These are phyloP conservation scores for Aspergillus tanneri DNA, from an alignment of 2,329 filamentous ascomycete genomes.

Conservation along the genomic window DNA sequence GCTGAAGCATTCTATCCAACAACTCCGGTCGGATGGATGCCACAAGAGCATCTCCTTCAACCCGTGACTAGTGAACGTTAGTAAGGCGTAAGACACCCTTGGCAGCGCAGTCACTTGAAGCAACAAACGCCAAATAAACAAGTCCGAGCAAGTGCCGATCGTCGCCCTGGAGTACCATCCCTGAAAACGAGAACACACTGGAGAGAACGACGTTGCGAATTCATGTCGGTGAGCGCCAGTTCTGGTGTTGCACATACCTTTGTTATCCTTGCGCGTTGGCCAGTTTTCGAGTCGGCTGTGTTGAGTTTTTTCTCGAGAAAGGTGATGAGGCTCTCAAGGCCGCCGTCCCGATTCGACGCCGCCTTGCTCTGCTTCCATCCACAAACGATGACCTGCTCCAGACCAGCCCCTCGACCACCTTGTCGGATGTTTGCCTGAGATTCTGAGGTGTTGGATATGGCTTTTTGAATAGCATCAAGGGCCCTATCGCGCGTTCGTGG, in stretches of 20 bases:
- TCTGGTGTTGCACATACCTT: constrained; percentile 67
- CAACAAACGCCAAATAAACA: constrained; percentile 30
- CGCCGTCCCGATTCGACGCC: constrained; percentile 64
- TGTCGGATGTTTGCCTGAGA: constrained; percentile 44
- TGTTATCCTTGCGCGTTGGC: constrained; percentile 63
- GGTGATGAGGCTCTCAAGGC: constrained; percentile 61
- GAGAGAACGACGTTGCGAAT: constrained; percentile 36
- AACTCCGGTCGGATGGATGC: constrained; percentile 66
- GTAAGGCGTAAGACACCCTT: constrained; percentile 56
- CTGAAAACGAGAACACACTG: constrained; percentile 43
- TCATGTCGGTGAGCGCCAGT: constrained; percentile 44
- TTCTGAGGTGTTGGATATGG: constrained; percentile 32
- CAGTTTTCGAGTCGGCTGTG: constrained; percentile 49
- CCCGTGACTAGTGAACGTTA: constrained; percentile 70
- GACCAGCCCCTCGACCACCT: constrained; percentile 26
- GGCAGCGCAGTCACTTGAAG: constrained; percentile 38
- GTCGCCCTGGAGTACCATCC: constrained; percentile 46
- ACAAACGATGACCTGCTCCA: constrained; percentile 49
- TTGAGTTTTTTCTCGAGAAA: constrained; percentile 72
- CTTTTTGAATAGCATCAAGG: constrained; percentile 38
- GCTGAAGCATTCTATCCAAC: constrained; percentile 62
- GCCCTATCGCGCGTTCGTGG: constrained; percentile 31
- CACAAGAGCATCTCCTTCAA: constrained; percentile 67
- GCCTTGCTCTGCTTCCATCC: constrained; percentile 70
- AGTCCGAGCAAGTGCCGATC: constrained; percentile 33